Conservation (phyloP, 2,329 filamentous ascomycete species). For the Monosporascus sp. region DNA sequence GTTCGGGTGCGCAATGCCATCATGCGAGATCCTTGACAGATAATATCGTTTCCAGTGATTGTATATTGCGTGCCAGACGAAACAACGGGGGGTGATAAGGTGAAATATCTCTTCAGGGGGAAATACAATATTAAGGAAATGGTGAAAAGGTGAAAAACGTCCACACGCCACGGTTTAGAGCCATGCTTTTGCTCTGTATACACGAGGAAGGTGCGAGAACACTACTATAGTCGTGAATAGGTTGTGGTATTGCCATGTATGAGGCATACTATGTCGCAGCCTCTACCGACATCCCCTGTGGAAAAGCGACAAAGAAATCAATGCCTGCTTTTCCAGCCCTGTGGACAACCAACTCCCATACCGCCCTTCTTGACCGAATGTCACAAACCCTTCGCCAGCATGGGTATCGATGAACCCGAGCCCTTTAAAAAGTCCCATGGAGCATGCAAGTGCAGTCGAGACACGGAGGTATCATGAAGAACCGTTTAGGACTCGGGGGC, state of each 20-base stretch:
- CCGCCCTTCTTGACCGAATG: conserved; percentile 24
- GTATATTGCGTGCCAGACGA: conserved; percentile 18
- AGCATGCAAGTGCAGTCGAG: conserved; percentile 29
- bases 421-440: conserved; percentile 15
- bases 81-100: conserved; percentile 20
- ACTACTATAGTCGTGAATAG: conserved; percentile 19
- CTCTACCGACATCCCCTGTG: conserved; percentile 20
- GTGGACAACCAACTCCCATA: conserved; percentile 26
- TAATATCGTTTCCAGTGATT: conserved; percentile 9
- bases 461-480: conserved; percentile 28
- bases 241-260: conserved; percentile 21
- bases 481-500: conserved; percentile 46
- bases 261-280: conserved; percentile 20
- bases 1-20: conserved; percentile 7
- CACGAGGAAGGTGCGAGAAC: conserved; percentile 15
- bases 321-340: conserved; percentile 26
- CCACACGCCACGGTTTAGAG: conserved; percentile 20
- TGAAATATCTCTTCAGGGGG: conserved; percentile 17
- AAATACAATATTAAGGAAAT: conserved; percentile 23
- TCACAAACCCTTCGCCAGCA: conserved; percentile 24
- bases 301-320: conserved; percentile 21
- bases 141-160: conserved; percentile 18
- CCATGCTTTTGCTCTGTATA: conserved; percentile 19
- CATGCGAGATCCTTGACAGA: conserved; percentile 2
- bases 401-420: conserved; percentile 23